Evolutionary conservation across 495 filamentous ascomycete genomes (phyloP).

Genomic region (Letharia lupina): DNA sequence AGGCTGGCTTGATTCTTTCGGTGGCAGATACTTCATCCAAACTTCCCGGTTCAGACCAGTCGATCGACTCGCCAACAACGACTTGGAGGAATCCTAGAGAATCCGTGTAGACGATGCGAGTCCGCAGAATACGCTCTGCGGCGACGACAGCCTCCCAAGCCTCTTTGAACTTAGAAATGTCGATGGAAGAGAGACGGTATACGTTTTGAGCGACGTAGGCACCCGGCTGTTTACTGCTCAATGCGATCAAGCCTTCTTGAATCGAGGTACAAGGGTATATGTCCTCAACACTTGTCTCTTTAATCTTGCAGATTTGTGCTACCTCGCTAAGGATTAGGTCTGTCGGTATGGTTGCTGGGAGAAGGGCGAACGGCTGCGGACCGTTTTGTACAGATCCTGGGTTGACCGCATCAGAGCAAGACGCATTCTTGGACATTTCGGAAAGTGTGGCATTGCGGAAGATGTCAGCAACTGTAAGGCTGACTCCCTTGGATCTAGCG

Average conservation of each 20-base stretch:
- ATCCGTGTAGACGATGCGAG: conserved; percentile 46
- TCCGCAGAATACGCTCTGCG: conserved; percentile 46
- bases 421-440: conserved; percentile 40
- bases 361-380: conserved; percentile 18
- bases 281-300: conserved; percentile 34
- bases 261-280: conserved; percentile 63
- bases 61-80: conserved; percentile 42
- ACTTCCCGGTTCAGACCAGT: conserved; percentile 29
- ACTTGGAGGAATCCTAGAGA: conserved; percentile 44
- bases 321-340: conserved; percentile 17
- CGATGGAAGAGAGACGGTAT: conserved; percentile 38
- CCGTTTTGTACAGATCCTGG: conserved; percentile 3
- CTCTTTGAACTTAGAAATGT: conserved; percentile 42
- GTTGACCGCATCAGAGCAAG: conserved; percentile 7
- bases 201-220: conserved; percentile 46
- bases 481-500: conserved; percentile 36
- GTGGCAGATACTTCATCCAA: not conserved
- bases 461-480: conserved; percentile 42
- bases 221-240: conserved; percentile 47
- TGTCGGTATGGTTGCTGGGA: conserved; percentile 9
- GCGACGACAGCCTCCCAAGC: conserved; percentile 46
- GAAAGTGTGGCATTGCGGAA: conserved; percentile 39
- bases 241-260: conserved; percentile 61
- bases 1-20: not conserved
- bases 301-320: conserved; percentile 21